Conservation (phyloP, 495 filamentous ascomycete species). For the Pyrenula aspistea region DNA sequence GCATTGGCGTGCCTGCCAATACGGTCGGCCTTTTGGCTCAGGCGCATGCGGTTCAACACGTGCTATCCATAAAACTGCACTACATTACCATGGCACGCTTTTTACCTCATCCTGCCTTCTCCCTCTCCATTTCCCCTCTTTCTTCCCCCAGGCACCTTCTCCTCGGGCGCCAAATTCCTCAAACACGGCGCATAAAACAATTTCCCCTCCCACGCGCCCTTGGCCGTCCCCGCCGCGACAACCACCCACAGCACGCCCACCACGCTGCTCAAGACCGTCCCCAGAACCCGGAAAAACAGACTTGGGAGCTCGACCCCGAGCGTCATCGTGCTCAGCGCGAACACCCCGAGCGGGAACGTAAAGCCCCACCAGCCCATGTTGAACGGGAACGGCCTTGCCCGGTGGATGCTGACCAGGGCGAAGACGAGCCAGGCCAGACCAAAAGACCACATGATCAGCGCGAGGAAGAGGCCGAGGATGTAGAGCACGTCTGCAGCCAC, state of each 20-base stretch:
- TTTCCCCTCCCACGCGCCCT: constrained; percentile 24
- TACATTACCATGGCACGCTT: too few relatives aligned
- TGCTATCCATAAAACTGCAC: too few relatives aligned
- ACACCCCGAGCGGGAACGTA: constrained; percentile 45
- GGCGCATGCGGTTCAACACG: too few relatives aligned
- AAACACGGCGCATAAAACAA: constrained; percentile 39
- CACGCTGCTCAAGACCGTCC: constrained; percentile 26
- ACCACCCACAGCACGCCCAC: constrained; percentile 32
- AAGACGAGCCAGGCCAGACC: constrained; percentile 37
- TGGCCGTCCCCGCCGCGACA: constrained; percentile 24
- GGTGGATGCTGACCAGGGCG: constrained; percentile 26
- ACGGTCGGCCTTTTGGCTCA: too few relatives aligned
- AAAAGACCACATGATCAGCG: constrained; percentile 36
- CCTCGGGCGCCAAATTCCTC: constrained; percentile 19
- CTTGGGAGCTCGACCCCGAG: constrained; percentile 31
- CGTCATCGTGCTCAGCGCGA: constrained; percentile 32
- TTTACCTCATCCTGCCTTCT: not conserved
- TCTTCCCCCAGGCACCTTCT: constrained; percentile 1
- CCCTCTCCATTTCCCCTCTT: not conserved
- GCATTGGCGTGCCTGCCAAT: too few relatives aligned
- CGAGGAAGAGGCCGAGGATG: constrained; percentile 25
- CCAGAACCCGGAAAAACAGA: constrained; percentile 37
- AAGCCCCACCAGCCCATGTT: constrained; percentile 57
- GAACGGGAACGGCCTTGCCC: constrained; percentile 36
- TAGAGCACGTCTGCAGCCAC: constrained; percentile 25